phyloP scores from a whole-genome alignment of 495 filamentous ascomycete species.

The Daldinia caldariorum region DNA sequence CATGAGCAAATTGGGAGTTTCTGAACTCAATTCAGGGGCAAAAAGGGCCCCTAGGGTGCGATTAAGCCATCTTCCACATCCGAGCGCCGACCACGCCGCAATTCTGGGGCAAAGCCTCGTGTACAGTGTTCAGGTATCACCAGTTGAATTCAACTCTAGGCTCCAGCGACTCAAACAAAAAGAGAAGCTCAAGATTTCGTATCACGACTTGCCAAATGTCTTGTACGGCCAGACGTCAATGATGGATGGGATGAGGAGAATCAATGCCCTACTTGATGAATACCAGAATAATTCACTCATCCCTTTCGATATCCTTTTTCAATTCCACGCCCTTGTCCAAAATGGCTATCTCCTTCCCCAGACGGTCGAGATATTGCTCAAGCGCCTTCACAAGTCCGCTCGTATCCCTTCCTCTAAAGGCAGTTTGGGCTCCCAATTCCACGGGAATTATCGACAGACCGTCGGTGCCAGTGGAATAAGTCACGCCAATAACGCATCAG shows the following conservation, averaged over 20 bases:
- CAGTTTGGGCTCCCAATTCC: slow-evolving; percentile 16
- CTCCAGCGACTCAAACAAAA: slow-evolving; percentile 39
- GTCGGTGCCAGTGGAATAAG: slow-evolving; percentile 14
- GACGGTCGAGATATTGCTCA: slow-evolving; percentile 54
- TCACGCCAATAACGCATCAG: not conserved
- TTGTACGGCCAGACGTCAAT: slow-evolving; percentile 29
- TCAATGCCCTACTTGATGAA: slow-evolving; percentile 33
- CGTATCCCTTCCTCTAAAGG: not conserved
- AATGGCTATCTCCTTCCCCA: slow-evolving; percentile 62
- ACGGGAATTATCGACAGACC: not conserved
- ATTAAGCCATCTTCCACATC: slow-evolving; percentile 34
- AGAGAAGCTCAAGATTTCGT: slow-evolving; percentile 40
- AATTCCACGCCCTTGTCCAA: slow-evolving; percentile 63
- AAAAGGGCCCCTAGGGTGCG: slow-evolving; percentile 21
- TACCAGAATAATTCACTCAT: slow-evolving; percentile 23
- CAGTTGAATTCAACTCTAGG: slow-evolving; percentile 28
- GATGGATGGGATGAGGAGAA: slow-evolving; percentile 16
- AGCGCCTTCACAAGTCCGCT: slow-evolving; percentile 17
- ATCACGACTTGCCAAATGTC: slow-evolving; percentile 30
- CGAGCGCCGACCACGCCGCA: slow-evolving; percentile 26
- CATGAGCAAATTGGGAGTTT: slow-evolving; percentile 12
- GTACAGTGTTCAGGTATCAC: slow-evolving; percentile 39
- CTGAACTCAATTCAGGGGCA: not conserved
- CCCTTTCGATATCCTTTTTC: slow-evolving; percentile 55
- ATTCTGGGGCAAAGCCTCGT: slow-evolving; percentile 46